Conservation (phyloP, 2,329 filamentous ascomycete species). For the Volutella citrinella region DNA sequence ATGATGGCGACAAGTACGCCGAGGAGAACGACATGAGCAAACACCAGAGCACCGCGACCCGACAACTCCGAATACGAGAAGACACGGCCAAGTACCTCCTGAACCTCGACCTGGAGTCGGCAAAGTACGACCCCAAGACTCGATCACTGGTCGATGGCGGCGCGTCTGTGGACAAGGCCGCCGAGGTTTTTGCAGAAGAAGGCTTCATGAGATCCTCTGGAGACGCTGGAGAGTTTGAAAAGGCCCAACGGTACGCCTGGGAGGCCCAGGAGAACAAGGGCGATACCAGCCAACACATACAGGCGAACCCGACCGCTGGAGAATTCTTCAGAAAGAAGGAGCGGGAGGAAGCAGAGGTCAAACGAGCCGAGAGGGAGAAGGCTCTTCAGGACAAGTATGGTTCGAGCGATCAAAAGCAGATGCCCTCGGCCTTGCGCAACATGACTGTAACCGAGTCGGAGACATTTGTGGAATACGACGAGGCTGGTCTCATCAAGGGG, state of each 20-base stretch:
- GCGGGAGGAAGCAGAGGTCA: slow-evolving; percentile 66
- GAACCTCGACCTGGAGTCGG: slow-evolving; percentile 92
- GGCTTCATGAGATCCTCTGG: slow-evolving; percentile 86
- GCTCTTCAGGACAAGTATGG: slow-evolving; percentile 81
- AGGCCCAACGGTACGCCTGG: slow-evolving; percentile 88
- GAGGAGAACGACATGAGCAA: slow-evolving; percentile 97
- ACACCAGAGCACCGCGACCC: slow-evolving; percentile 84
- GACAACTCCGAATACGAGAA: slow-evolving; percentile 87
- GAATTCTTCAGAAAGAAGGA: slow-evolving; percentile 82
- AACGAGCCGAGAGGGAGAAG: slow-evolving; percentile 65
- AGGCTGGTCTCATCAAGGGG: slow-evolving; percentile 86
- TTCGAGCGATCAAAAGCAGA: slow-evolving; percentile 53
- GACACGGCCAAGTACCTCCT: slow-evolving; percentile 96
- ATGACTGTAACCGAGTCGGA: slow-evolving; percentile 77
- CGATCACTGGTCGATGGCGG: slow-evolving; percentile 85
- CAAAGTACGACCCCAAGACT: slow-evolving; percentile 97
- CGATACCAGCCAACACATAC: slow-evolving; percentile 79
- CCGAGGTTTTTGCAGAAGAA: slow-evolving; percentile 84
- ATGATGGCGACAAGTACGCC: slow-evolving; percentile 74
- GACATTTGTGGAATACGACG: slow-evolving; percentile 90
- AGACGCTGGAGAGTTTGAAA: slow-evolving; percentile 89
- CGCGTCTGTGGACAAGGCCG: slow-evolving; percentile 74
- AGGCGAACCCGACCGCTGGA: slow-evolving; percentile 94
- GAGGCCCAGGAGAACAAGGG: slow-evolving; percentile 84
- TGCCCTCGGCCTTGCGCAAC: slow-evolving; percentile 61